These are phyloP conservation scores for Helianthus tuberosus DNA, from an alignment of 129 eudicot species.

Conservation along the genomic window DNA sequence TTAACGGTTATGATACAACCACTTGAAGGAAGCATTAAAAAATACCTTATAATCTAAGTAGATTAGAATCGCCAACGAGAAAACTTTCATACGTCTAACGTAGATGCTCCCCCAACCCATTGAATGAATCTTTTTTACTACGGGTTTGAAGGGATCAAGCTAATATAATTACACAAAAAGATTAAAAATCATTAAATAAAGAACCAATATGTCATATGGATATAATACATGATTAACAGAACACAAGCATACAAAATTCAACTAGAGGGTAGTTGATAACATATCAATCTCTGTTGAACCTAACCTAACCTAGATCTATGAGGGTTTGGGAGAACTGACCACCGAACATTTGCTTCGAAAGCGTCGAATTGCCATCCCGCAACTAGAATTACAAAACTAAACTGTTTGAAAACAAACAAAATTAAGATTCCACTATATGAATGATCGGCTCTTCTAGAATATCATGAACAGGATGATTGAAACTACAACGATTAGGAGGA, in stretches of 20 bases:
- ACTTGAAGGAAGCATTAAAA: neutral
- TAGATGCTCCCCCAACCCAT: conserved; percentile 92
- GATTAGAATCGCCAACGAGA: conserved; percentile 71
- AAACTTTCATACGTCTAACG: conserved; percentile 72
- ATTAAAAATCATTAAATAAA: neutral
- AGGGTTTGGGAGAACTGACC: conserved; percentile 4
- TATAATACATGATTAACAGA: no score
- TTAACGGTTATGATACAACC: neutral
- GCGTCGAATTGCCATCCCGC: conserved; percentile 22
- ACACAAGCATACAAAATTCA: no score
- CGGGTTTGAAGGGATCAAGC: conserved; percentile 15
- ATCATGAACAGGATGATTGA: neutral
- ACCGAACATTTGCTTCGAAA: conserved; percentile 18
- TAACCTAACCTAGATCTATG: neutral
- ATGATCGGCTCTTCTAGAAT: neutral
- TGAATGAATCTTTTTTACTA: conserved; percentile 22
- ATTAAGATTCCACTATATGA: conserved; percentile 5
- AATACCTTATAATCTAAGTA: conserved; percentile 88
- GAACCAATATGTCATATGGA: neutral
- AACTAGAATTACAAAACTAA: conserved; percentile 10
- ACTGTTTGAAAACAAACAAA: conserved; percentile 4
- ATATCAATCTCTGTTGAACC: neutral
- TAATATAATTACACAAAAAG: conserved; percentile 6
- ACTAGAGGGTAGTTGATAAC: no score
- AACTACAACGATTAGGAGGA: conserved; percentile 3